Percentiles rank a stretch among this genome's conserved stretches.
phyloP scores from a whole-genome alignment of 805 yeast genomes.

The Candida bentonensis region DNA sequence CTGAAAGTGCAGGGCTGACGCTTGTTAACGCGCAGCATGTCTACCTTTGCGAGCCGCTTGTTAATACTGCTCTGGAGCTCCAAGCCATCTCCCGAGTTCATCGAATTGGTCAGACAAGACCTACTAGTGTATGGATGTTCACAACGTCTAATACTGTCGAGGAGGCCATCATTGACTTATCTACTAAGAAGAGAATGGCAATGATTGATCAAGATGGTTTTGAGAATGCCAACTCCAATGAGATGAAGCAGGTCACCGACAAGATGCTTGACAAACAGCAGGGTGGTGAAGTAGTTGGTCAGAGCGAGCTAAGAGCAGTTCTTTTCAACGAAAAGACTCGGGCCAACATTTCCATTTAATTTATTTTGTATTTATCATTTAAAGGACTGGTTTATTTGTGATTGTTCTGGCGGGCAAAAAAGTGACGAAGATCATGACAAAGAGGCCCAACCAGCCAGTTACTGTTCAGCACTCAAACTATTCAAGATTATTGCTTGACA shows the following conservation, averaged over 20 bases:
- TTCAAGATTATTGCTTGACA: neutral
- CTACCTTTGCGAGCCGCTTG: slow-evolving; percentile 81
- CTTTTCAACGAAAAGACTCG: neutral
- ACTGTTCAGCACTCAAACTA: no score
- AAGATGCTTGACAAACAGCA: slow-evolving; percentile 32
- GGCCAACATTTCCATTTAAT: neutral
- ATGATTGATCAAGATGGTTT: slow-evolving; percentile 20
- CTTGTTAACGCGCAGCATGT: slow-evolving; percentile 87
- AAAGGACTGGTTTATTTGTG: slow-evolving; percentile 2
- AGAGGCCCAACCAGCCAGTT: no score
- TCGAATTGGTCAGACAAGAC: slow-evolving; percentile 73
- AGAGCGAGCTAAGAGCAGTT: neutral
- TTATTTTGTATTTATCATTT: neutral
- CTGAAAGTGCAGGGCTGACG: slow-evolving; percentile 72
- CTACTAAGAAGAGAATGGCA: slow-evolving; percentile 41
- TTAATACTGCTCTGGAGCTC: slow-evolving; percentile 72
- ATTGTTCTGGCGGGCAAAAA: no score
- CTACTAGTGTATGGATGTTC: slow-evolving; percentile 88
- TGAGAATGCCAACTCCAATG: slow-evolving; percentile 38
- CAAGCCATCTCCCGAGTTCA: slow-evolving; percentile 91
- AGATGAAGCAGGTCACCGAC: slow-evolving; percentile 37
- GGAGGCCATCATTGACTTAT: slow-evolving; percentile 63
- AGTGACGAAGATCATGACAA: no score
- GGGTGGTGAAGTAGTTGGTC: slow-evolving; percentile 41
- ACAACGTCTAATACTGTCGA: slow-evolving; percentile 75